Evolutionary conservation across 495 filamentous ascomycete genomes (phyloP).

Genomic region (Lasiosphaeria hispida): DNA sequence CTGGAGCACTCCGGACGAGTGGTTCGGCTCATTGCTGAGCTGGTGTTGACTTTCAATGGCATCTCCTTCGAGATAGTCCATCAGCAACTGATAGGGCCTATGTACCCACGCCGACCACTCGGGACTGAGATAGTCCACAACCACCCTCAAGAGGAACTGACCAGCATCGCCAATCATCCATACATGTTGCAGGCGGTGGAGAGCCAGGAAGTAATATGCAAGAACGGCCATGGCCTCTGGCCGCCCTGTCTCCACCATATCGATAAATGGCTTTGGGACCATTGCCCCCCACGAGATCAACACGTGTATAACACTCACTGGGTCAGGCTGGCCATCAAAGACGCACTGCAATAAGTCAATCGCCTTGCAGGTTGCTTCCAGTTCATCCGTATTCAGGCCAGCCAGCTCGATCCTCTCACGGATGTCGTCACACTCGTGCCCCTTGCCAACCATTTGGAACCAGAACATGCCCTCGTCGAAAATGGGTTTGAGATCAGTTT

Average conservation of each 20-base stretch:
- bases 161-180: slow-evolving; percentile 30
- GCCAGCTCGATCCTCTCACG: slow-evolving; percentile 8
- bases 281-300: slow-evolving; percentile 25
- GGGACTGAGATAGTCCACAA: slow-evolving; percentile 23
- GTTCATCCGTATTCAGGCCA: slow-evolving; percentile 4
- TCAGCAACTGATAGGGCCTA: slow-evolving; percentile 23
- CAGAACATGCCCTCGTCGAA: slow-evolving; percentile 18
- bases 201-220: slow-evolving; percentile 30
- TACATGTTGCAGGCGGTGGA: slow-evolving; percentile 21
- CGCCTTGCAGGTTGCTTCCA: slow-evolving; percentile 13
- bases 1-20: too few relatives aligned
- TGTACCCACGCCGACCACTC: slow-evolving; percentile 31
- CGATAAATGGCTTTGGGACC: slow-evolving; percentile 20
- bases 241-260: slow-evolving; percentile 21
- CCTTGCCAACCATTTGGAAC: slow-evolving; percentile 15
- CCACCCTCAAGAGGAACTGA: slow-evolving; percentile 21
- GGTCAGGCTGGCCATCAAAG: slow-evolving; percentile 20
- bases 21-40: too few relatives aligned
- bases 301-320: slow-evolving; percentile 10
- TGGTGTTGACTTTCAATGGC: not conserved
- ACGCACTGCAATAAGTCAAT: slow-evolving; percentile 27
- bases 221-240: slow-evolving; percentile 32
- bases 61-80: slow-evolving; percentile 5
- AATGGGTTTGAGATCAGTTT: slow-evolving; percentile 26
- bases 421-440: slow-evolving; percentile 28